Conservation (phyloP, 148 eudicot species). For the Persicaria maculosa region DNA sequence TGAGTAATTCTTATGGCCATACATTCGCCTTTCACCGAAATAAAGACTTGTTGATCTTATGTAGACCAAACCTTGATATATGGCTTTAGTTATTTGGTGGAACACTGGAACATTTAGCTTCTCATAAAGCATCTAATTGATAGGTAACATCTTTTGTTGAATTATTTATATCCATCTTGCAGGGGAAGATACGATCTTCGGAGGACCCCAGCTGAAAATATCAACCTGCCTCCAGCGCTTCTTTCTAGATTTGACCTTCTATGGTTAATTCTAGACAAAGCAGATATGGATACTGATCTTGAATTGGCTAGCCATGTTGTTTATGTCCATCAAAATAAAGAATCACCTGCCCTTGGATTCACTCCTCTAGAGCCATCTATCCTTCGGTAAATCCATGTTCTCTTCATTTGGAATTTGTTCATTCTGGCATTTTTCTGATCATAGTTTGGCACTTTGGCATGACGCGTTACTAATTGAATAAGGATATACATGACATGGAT, state of each 20-base stretch:
- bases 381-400: conserved; percentile 41
- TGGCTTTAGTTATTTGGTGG: neutral
- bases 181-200: conserved; percentile 99
- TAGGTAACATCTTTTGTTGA: neutral
- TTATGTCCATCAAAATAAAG: conserved; percentile 87
- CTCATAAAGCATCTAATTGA: neutral
- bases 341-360: conserved; percentile 96
- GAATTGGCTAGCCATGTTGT: conserved; percentile 98
- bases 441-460: neutral
- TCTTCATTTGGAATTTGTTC: conserved; percentile 7
- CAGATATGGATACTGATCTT: conserved; percentile 98
- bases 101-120: neutral
- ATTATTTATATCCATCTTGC: conserved; percentile 17
- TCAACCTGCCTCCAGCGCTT: conserved; percentile 98
- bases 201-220: conserved; percentile 98
- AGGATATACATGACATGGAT: neutral
- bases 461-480: neutral
- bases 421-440: neutral
- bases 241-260: conserved; percentile 96
- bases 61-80: neutral
- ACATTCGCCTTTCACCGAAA: neutral
- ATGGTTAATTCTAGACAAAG: conserved; percentile 92
- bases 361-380: conserved; percentile 88
- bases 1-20: neutral
- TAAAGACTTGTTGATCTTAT: neutral